A percentile compares a stretch with the other conserved stretches of the same genome.
These are phyloP conservation scores for Paramyrothecium roridum DNA, from an alignment of 2,329 filamentous ascomycete species.

Conservation along the genomic window DNA sequence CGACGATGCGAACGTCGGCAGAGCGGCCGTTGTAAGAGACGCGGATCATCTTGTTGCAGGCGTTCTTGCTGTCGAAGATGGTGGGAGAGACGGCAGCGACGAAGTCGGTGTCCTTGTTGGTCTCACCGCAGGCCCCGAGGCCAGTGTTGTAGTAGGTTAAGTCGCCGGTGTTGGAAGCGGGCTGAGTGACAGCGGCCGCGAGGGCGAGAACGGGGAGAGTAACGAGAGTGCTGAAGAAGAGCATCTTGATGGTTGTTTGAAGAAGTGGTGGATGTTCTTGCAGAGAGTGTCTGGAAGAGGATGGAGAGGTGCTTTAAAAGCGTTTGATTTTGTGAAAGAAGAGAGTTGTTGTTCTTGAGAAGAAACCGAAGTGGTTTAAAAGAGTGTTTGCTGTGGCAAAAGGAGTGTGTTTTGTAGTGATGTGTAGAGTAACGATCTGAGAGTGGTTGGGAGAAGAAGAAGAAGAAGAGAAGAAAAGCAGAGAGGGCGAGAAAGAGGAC, in stretches of 20 bases:
- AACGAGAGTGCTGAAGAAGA: conserved; percentile 13
- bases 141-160: conserved; percentile 57
- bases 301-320: background rate
- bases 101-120: conserved; percentile 48
- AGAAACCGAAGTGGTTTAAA: background rate
- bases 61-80: conserved; percentile 59
- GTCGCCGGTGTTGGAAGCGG: conserved; percentile 6
- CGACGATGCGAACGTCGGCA: conserved; percentile 63
- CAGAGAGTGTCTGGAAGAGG: background rate
- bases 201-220: conserved; percentile 12
- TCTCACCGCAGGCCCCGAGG: conserved; percentile 67
- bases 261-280: background rate
- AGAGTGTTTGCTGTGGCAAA: background rate
- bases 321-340: background rate
- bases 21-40: conserved; percentile 44
- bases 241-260: conserved; percentile 13
- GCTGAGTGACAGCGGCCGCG: conserved; percentile 6
- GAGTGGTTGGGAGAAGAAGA: background rate
- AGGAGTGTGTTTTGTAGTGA: background rate
- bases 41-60: conserved; percentile 64
- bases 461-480: background rate
- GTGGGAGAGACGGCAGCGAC: conserved; percentile 65
- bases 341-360: background rate
- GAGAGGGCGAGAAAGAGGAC: background rate
- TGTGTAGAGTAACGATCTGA: background rate